phyloP scores from a whole-genome alignment of 768 basidiomycete genomes.

The Piloderma croceum region DNA sequence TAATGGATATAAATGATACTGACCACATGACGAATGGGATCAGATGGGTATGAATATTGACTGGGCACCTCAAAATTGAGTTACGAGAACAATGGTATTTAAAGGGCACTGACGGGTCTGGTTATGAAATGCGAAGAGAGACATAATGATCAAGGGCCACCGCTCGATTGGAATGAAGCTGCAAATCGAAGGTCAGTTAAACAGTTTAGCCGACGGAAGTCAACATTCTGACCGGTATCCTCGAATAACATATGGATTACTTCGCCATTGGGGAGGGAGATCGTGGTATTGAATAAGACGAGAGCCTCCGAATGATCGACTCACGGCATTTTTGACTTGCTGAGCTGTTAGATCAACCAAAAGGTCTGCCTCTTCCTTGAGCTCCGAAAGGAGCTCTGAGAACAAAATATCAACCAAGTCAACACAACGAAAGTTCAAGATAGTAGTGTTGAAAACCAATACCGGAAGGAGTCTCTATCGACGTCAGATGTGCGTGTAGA shows the following conservation, averaged over 20 bases:
- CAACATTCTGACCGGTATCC: slow-evolving; percentile 66
- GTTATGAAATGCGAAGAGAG: slow-evolving; percentile 78
- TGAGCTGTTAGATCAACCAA: slow-evolving; percentile 47
- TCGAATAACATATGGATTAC: slow-evolving; percentile 67
- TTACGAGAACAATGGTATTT: background rate
- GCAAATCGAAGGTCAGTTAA: slow-evolving; percentile 1
- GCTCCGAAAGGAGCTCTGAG: slow-evolving; percentile 47
- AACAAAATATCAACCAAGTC: slow-evolving; percentile 57
- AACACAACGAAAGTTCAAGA: too few species aligned
- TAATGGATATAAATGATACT: slow-evolving; percentile 35
- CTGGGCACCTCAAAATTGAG: slow-evolving; percentile 38
- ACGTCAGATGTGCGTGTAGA: slow-evolving; percentile 65
- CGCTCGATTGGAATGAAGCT: slow-evolving; percentile 86
- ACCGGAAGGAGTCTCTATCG: slow-evolving; percentile 42
- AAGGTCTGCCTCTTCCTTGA: slow-evolving; percentile 50
- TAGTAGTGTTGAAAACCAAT: slow-evolving; percentile 32
- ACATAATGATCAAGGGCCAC: slow-evolving; percentile 77
- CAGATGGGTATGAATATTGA: slow-evolving; percentile 92
- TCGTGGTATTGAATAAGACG: slow-evolving; percentile 68
- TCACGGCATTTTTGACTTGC: slow-evolving; percentile 54
- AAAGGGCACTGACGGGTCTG: slow-evolving; percentile 74
- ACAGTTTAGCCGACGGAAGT: slow-evolving; percentile 1
- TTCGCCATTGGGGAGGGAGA: slow-evolving; percentile 69
- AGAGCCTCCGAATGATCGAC: slow-evolving; percentile 56
- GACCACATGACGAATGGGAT: slow-evolving; percentile 75